These are phyloP conservation scores for Ensete ventricosum DNA, from an alignment of 176 grass and related monocot species.

Conservation along the genomic window DNA sequence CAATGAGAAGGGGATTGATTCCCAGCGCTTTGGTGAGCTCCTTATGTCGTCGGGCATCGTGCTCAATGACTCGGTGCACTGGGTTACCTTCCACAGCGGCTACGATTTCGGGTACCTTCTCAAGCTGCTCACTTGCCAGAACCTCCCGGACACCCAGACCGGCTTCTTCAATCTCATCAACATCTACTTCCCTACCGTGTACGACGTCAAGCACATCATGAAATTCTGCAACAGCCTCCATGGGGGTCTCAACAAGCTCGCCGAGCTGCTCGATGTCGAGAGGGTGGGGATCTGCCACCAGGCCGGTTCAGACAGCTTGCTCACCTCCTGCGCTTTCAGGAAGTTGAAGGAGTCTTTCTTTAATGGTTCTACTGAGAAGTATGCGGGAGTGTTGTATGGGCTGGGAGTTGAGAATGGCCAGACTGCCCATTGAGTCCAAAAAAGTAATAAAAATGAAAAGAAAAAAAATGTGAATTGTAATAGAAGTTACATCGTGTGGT, in stretches of 20 bases:
- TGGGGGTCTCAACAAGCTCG: constrained; percentile 88
- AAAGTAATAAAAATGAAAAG: constrained; percentile 12
- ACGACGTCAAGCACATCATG: constrained; percentile 97
- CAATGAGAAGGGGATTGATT: constrained; percentile 57
- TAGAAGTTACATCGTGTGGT: neutral
- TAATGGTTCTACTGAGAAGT: constrained; percentile 68
- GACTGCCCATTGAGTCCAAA: constrained; percentile 43
- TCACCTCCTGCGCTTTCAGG: constrained; percentile 72
- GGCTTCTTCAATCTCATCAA: constrained; percentile 78
- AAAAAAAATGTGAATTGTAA: constrained; percentile 9
- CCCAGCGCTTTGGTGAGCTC: constrained; percentile 59
- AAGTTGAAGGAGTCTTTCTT: constrained; percentile 87
- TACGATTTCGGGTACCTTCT: constrained; percentile 93
- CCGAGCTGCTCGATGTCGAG: constrained; percentile 85
- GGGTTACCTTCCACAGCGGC: constrained; percentile 89
- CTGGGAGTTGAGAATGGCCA: constrained; percentile 78
- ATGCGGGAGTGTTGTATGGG: constrained; percentile 90
- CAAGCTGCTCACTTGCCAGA: constrained; percentile 76
- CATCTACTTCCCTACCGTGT: constrained; percentile 84
- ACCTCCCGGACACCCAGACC: constrained; percentile 63
- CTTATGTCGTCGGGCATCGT: constrained; percentile 93
- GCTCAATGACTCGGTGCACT: constrained; percentile 75
- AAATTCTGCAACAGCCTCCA: constrained; percentile 98
- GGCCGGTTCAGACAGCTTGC: constrained; percentile 83
- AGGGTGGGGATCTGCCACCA: constrained; percentile 89